Percentiles rank a stretch among this genome's conserved stretches.
phyloP scores from a whole-genome alignment of 208 protist species.

The Wallacemonas sp. region DNA sequence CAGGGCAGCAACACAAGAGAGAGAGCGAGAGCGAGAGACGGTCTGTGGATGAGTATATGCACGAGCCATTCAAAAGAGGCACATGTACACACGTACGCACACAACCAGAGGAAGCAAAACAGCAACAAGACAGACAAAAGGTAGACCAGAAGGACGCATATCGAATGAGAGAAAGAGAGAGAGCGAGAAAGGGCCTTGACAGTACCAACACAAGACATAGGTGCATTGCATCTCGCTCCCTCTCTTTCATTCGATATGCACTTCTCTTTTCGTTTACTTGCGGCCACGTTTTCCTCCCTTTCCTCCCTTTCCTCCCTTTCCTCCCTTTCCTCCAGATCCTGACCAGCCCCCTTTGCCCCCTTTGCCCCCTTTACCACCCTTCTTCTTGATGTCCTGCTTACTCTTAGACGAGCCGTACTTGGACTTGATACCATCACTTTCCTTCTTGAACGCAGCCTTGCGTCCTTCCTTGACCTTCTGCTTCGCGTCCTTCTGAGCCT shows the following conservation, averaged over 20 bases:
- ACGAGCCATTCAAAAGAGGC: too few species aligned
- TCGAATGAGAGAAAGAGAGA: neutral
- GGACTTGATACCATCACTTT: slow-evolving; percentile 10
- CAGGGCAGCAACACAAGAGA: too few species aligned
- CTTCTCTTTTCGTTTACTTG: neutral
- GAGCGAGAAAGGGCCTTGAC: neutral
- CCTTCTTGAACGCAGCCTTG: slow-evolving; percentile 19
- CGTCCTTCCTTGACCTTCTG: slow-evolving; percentile 25
- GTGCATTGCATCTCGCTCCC: too few species aligned
- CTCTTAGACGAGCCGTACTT: slow-evolving; percentile 2
- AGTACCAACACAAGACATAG: slow-evolving; percentile 5
- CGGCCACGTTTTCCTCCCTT: neutral
- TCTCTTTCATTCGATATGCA: too few species aligned
- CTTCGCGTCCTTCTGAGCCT: slow-evolving; percentile 18
- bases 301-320: slow-evolving; percentile 29
- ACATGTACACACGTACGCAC: too few species aligned
- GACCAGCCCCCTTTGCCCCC: slow-evolving; percentile 15
- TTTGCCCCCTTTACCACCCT: slow-evolving; percentile 18
- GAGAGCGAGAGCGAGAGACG: too few species aligned
- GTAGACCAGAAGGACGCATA: slow-evolving; percentile 7
- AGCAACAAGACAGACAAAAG: slow-evolving; percentile 22
- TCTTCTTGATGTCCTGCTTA: slow-evolving; percentile 32
- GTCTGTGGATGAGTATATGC: too few species aligned
- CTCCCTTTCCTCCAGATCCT: slow-evolving; percentile 20
- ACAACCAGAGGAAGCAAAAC: too few species aligned